Evolutionary conservation across 192 early-diverging fungal genomes (phyloP).

Genomic region (Podila horticola): DNA sequence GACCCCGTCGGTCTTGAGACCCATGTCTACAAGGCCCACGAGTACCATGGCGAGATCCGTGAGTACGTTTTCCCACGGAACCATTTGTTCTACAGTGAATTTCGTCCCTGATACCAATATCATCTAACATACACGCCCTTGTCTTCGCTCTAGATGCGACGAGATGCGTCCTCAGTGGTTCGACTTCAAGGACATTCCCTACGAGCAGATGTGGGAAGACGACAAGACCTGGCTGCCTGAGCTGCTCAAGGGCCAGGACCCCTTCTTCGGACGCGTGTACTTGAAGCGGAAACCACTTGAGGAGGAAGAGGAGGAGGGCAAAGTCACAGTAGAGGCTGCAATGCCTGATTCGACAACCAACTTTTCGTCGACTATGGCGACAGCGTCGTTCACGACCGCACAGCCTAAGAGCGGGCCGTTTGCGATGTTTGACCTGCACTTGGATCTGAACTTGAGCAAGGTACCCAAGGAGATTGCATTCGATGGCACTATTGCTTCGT

Average conservation of each 20-base stretch:
- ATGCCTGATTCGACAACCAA: not conserved
- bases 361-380: conserved; percentile 28
- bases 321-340: not conserved
- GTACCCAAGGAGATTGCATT: conserved; percentile 23
- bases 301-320: not conserved
- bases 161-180: conserved; percentile 86
- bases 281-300: conserved; percentile 24
- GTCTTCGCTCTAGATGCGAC: conserved; percentile 57
- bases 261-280: conserved; percentile 41
- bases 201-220: conserved; percentile 78
- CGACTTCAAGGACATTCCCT: conserved; percentile 64
- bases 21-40: conserved; percentile 65
- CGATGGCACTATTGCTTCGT: conserved; percentile 39
- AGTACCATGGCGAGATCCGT: conserved; percentile 55
- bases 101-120: too few relatives aligned
- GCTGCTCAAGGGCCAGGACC: conserved; percentile 35
- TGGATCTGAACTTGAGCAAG: conserved; percentile 8
- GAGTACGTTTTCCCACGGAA: conserved; percentile 60
- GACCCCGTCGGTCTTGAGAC: conserved; percentile 71
- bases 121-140: too few relatives aligned
- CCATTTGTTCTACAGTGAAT: not conserved
- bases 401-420: conserved; percentile 42
- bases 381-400: conserved; percentile 9
- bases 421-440: conserved; percentile 20
- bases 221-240: conserved; percentile 73